Percentiles rank a stretch among this genome's conserved stretches.
Evolutionary conservation across 2,329 filamentous ascomycete genomes (phyloP).

Genomic region (Colletotrichum cereale): DNA sequence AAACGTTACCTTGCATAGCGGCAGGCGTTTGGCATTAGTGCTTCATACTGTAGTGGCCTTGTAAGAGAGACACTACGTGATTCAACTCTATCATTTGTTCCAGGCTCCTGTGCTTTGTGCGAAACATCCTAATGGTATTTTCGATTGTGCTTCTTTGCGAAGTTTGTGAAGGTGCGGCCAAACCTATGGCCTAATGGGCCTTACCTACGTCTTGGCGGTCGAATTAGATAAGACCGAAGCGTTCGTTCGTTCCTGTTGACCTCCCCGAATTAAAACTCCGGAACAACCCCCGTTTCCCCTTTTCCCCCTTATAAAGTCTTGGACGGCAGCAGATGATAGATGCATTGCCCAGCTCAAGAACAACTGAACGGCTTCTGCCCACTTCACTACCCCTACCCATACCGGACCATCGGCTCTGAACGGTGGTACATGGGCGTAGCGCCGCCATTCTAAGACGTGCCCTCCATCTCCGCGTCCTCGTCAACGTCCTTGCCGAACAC

Average conservation of each 20-base stretch:
- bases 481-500: constrained; percentile 67
- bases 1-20: constrained; percentile 35
- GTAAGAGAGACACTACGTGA: not conserved
- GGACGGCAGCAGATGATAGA: not conserved
- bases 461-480: constrained; percentile 64
- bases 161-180: not conserved
- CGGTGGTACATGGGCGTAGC: not conserved
- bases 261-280: not conserved
- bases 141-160: not conserved
- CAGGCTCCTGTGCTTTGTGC: not conserved
- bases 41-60: constrained; percentile 6
- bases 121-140: constrained; percentile 2
- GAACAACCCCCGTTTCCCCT: not conserved
- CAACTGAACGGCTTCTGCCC: not conserved
- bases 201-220: not conserved
- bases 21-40: constrained; percentile 34
- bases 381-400: not conserved
- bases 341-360: not conserved
- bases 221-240: not conserved
- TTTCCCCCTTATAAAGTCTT: not conserved
- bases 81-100: not conserved
- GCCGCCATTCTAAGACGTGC: constrained; percentile 25
- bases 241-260: not conserved
- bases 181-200: not conserved
- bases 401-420: not conserved